Base-by-base conservation (phyloP, 768 basidiomycete genomes). In the Dioszegia aurantiaca region DNA sequence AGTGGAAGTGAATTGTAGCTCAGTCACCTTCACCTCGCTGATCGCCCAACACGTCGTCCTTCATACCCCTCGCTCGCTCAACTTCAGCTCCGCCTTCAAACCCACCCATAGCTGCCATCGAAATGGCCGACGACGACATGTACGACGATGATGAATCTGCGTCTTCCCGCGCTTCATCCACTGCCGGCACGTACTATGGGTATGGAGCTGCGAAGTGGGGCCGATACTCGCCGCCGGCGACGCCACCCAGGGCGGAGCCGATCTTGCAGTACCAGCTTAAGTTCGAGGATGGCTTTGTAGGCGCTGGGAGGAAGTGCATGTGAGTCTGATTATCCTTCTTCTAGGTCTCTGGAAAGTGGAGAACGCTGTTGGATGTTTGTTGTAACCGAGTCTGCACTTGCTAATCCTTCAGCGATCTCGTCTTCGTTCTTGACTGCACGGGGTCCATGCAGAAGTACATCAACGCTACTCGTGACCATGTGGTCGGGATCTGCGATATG, bases 361-460 rank as follows among this genome's bases (percentile, higher is more conserved):
- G n/a, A n/a, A n/a, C n/a, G n/a, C n/a, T n/a, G n/a, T n/a, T n/a
- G n/a, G n/a, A n/a, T n/a, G n/a, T n/a, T n/a, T n/a, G n/a, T n/a
- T n/a, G n/a, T n/a, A n/a, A n/a, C n/a, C n/a, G n/a, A n/a, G n/a
- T n/a, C n/a, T n/a, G 26, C 23, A n/a, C 12, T 9, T 19, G 39
- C 57, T 58, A 45, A 58, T 39, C 4, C 4, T n/a, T 2, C 42
- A 72, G 72, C 31, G 92, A 95, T 78, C 84, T 95, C 59, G 91
- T 92, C 44, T 95, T 95, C 79, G 84, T 95, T 19, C 89, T 94
- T 75, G 91, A 95, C 78, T 93, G 91, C 77, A 95, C 91, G 6
- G 91, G 91, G 14, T 73, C 70, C 9, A 76, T 76, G 75, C 73
- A 74, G 48, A 64, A 61, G 33, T 76, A 74, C 56, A 74, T 76